Percentiles rank a stretch among this genome's conserved stretches.
Conservation (phyloP, 164 flowering plant species). For the Umbellularia californica region DNA sequence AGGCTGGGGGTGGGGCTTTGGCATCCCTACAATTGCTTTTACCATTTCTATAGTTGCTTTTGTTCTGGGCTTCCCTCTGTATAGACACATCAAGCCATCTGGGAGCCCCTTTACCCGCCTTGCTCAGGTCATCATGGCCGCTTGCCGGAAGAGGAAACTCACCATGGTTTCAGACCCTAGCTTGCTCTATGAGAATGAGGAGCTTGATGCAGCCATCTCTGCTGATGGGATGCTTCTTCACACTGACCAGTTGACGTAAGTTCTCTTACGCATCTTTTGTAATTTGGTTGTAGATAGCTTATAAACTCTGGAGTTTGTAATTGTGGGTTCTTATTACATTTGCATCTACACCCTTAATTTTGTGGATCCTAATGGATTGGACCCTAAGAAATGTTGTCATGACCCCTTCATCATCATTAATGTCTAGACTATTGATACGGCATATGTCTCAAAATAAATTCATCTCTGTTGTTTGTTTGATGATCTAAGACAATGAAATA, state of each 20-base stretch:
- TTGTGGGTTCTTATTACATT: too few species aligned
- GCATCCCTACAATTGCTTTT: conserved; percentile 61
- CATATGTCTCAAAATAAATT: too few species aligned
- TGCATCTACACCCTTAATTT: too few species aligned
- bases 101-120: conserved; percentile 85
- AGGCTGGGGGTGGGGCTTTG: conserved; percentile 91
- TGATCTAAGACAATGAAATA: too few species aligned
- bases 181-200: conserved; percentile 54
- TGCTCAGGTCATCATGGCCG: conserved; percentile 63
- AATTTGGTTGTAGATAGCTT: background rate
- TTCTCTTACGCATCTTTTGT: background rate
- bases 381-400: too few species aligned
- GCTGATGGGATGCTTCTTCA: conserved; percentile 57
- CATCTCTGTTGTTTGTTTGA: too few species aligned
- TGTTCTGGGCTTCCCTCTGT: conserved; percentile 52
- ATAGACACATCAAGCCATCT: conserved; percentile 55
- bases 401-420: too few species aligned
- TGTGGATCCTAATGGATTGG: too few species aligned
- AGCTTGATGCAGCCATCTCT: conserved; percentile 71
- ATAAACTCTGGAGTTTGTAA: too few species aligned
- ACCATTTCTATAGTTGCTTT: conserved; percentile 51
- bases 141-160: conserved; percentile 54
- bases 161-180: conserved; percentile 32
- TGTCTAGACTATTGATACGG: too few species aligned
- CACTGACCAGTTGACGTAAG: conserved; percentile 53